Conservation (phyloP, 1,284 basidiomycete genomes). For the Ceratobasidium sp. region DNA sequence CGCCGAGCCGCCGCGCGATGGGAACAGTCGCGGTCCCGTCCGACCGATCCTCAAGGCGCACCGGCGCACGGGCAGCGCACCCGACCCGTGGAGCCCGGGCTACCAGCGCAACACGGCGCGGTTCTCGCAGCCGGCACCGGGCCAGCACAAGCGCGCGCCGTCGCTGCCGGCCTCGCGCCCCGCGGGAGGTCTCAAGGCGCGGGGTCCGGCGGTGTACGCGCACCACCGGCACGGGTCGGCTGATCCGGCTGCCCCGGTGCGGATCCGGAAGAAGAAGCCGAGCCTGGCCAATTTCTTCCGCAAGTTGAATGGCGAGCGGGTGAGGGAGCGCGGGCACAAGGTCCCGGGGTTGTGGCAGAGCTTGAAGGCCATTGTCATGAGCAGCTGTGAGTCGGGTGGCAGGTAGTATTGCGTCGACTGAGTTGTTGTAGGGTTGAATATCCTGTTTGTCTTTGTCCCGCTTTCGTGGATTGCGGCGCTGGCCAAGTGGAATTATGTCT, state of each 20-base stretch:
- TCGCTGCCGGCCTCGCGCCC: background rate
- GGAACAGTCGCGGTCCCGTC: background rate
- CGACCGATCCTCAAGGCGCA: conserved; percentile 6
- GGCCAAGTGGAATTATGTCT: too few species aligned
- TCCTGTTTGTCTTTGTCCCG: conserved; percentile 40
- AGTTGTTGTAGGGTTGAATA: conserved; percentile 41
- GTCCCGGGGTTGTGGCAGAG: conserved; percentile 26
- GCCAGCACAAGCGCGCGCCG: background rate
- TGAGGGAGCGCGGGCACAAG: conserved; percentile 27
- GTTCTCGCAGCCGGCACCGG: conserved; percentile 17
- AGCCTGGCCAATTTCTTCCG: conserved; percentile 14
- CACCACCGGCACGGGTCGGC: conserved; percentile 22
- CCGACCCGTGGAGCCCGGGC: conserved; percentile 36
- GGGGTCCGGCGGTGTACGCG: conserved; percentile 23
- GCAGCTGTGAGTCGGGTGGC: conserved; percentile 31
- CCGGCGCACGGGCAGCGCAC: conserved; percentile 20
- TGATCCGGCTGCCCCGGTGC: background rate
- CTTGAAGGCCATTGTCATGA: conserved; percentile 33
- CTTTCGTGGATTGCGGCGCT: conserved; percentile 22
- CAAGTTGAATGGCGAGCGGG: conserved; percentile 19
- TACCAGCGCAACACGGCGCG: conserved; percentile 27
- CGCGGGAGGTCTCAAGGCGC: background rate
- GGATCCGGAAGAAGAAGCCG: conserved; percentile 18
- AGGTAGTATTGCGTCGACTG: background rate
- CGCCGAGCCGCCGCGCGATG: background rate